Evolutionary conservation across 1,284 basidiomycete species (phyloP), one percentile per base, ranked within the genome.

Genomic region (Cryptococcus amylolentus): DNA sequence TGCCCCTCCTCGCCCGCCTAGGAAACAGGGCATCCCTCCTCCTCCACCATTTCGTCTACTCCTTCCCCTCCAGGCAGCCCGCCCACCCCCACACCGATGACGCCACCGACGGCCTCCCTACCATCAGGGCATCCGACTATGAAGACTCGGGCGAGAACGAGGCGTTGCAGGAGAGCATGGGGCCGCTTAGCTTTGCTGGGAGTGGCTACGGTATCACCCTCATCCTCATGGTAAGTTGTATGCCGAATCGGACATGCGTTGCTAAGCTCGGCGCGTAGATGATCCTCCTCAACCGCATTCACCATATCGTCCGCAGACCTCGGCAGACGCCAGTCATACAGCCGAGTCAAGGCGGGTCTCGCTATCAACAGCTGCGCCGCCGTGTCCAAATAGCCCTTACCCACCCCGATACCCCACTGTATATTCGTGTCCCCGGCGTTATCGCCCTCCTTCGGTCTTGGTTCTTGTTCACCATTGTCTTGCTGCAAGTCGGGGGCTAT

Each of bases 241-340:
- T 26, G 20, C 18, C 38, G 41, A 5, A 9, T 9, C 9, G 37
- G 37, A 28, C 18, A 35, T 16, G 44, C 18, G 14, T 27, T 46
- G 44, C 44, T 46, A 26, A 46, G 14, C 20, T 28, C 26, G 41
- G 14, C 41, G 26, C 43, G 18, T 55, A 76, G 76, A 72, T 64
- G 0, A 64, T 77, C 20, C 59, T 75, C 27, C 63, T 77, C 46
- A 76, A 77, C 55, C 69, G 76, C 2, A 75, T 77, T 39, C 71
- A 74, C 54, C 67, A 74, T 57, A 69, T 76, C 41, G 75, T 77
- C 26, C 62, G 71, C 18, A 61, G 73, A 42, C 71, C 72, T 12
- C 62, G 69, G 18, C 57, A 54, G 10, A 68, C 70, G 3, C 63
- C 64, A 3, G 67, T 58, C 18, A 16, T 23, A 10, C 20, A 46